A percentile compares a stretch with the other conserved stretches of the same genome.
Conservation (phyloP, 2,329 filamentous ascomycete species). For the Celoporthe dispersa region DNA sequence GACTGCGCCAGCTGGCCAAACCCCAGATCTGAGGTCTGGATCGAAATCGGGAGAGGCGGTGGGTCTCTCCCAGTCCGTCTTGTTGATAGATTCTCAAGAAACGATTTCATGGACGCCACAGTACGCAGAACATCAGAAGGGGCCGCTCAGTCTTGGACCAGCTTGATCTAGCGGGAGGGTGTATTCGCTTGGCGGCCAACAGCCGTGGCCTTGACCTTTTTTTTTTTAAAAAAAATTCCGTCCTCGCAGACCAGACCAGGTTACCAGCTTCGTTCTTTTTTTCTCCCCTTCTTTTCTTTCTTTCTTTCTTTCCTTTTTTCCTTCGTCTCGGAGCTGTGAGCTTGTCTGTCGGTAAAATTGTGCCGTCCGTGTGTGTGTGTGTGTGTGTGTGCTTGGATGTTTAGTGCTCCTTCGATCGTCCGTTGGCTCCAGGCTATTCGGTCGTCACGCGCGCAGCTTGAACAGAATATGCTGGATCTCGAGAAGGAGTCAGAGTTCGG, state of each 20-base stretch:
- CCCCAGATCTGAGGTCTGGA: conserved; percentile 24
- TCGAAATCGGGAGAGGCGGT: conserved; percentile 27
- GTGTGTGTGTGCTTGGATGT: background rate
- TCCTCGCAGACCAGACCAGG: background rate
- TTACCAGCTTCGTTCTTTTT: background rate
- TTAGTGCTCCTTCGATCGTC: conserved; percentile 2
- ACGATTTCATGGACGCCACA: conserved; percentile 28
- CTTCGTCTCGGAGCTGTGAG: background rate
- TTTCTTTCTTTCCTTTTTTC: background rate
- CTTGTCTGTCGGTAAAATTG: background rate
- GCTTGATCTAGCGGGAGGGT: background rate
- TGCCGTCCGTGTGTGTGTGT: background rate
- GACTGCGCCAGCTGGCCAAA: conserved; percentile 24
- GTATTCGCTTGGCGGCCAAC: background rate
- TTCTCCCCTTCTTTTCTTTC: no score
- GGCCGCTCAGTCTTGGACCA: background rate
- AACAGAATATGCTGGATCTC: background rate
- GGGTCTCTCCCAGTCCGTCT: conserved; percentile 27
- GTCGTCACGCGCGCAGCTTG: conserved; percentile 14
- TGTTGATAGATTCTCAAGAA: conserved; percentile 26
- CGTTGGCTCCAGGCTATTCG: conserved; percentile 10
- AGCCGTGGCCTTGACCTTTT: background rate
- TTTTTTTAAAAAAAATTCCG: background rate
- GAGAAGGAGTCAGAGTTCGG: conserved; percentile 5
- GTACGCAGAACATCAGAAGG: background rate